phyloP scores from a whole-genome alignment of 75 land plant species.

The Sequoia sempervirens region DNA sequence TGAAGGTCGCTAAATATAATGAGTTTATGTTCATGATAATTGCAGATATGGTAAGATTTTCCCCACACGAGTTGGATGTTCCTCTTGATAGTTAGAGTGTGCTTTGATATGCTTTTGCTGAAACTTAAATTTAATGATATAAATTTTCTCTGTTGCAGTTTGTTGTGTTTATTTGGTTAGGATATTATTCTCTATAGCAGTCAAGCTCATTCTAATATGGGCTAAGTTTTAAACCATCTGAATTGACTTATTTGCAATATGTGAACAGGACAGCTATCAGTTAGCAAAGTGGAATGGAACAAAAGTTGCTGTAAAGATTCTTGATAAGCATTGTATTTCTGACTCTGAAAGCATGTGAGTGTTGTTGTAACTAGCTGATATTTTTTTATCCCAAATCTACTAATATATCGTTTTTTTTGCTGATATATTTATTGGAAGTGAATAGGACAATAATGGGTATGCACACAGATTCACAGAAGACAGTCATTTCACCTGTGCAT shows the following conservation, averaged over 20 bases:
- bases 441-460: not conserved
- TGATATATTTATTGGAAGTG: not conserved
- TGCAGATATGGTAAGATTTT: not conserved
- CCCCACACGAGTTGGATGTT: not conserved
- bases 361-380: not conserved
- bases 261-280: conserved; percentile 60
- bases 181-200: not conserved
- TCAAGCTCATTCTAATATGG: not conserved
- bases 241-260: conserved; percentile 10
- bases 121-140: not conserved
- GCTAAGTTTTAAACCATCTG: not conserved
- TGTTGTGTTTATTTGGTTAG: not conserved
- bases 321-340: conserved; percentile 50
- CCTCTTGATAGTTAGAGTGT: not conserved
- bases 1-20: not conserved
- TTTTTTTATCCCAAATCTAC: not conserved
- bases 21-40: not conserved
- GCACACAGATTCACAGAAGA: not conserved
- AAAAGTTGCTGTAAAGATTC: conserved; percentile 80
- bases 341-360: conserved; percentile 64
- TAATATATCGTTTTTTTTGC: not conserved
- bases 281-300: conserved; percentile 98
- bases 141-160: not conserved
- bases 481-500: not conserved
- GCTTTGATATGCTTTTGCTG: not conserved